Evolutionary conservation across 768 basidiomycete species (phyloP).

Genomic region (Lenzites betulinus): DNA sequence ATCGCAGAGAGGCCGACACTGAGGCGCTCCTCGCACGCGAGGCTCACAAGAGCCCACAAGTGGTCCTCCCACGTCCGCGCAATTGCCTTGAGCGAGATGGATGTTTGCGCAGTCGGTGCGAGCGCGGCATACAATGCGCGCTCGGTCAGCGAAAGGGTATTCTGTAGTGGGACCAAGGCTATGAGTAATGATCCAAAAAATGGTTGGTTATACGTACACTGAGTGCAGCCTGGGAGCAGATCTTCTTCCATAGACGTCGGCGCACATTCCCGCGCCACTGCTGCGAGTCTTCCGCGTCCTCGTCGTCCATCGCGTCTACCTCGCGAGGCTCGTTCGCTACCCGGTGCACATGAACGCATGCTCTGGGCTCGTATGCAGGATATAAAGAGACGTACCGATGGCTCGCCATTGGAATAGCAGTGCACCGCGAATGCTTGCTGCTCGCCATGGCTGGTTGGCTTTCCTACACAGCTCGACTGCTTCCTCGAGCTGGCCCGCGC

Average conservation of each 20-base stretch:
- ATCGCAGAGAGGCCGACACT: slow-evolving; percentile 15
- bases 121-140: slow-evolving; percentile 89
- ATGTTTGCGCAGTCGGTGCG: slow-evolving; percentile 69
- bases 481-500: slow-evolving; percentile 83
- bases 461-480: slow-evolving; percentile 81
- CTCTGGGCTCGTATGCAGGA: slow-evolving; percentile 4
- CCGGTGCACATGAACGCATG: too few species aligned
- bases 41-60: slow-evolving; percentile 86
- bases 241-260: slow-evolving; percentile 84
- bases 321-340: slow-evolving; percentile 53
- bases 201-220: slow-evolving; percentile 52
- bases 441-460: slow-evolving; percentile 90
- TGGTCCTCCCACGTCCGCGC: slow-evolving; percentile 95
- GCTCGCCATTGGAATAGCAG: slow-evolving; percentile 74
- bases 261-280: slow-evolving; percentile 74
- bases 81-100: slow-evolving; percentile 63
- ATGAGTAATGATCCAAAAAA: neutral
- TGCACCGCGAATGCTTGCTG: slow-evolving; percentile 85
- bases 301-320: slow-evolving; percentile 45
- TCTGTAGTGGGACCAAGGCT: slow-evolving; percentile 41
- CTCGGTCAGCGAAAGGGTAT: slow-evolving; percentile 66
- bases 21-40: slow-evolving; percentile 80
- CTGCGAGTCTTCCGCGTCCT: slow-evolving; percentile 30
- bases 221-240: slow-evolving; percentile 76
- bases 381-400: slow-evolving; percentile 51